Evolutionary conservation across 495 filamentous ascomycete genomes (phyloP), one percentile per base, ranked within the genome.

Genomic region (Hypomontagnella monticulosa): DNA sequence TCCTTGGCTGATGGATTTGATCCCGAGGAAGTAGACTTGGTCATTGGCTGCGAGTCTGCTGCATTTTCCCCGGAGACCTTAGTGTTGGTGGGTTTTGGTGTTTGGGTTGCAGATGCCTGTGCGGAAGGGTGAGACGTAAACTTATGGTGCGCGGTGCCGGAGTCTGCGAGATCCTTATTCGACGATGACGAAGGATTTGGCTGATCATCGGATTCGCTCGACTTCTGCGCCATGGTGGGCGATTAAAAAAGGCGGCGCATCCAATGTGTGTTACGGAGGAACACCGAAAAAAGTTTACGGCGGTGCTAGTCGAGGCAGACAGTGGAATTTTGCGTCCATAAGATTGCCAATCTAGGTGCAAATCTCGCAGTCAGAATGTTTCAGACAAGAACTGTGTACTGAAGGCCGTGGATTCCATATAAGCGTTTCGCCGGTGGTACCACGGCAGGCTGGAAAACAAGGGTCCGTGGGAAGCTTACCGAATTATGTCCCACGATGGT

Each of bases 11-110:
- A 75, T 19, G 73, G 56, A 55, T 72, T 75, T 19, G 76, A 77
- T 55, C 71, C 73, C 47, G 80, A 72, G 18, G 76, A 76, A 41
- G 73, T 70, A 20, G 79, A 76, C 64, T 79, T 83, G 37, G 77
- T 80, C 81, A 79, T 74, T 33, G 76, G 72, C 49, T 78, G 78
- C n/a, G 73, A 73, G 43, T 62, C 65, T 16, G 60, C 65, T 38
- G 72, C 66, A 69, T 70, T 70, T 56, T 69, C 61, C 27, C 64
- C 66, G 48, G 70, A 52, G 7, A 50, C 38, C 62, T 69, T 76
- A n/a, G 63, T 46, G 62, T 76, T 67, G 40, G 58, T 30, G 16
- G 57, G 12, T 55, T 74, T 71, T 37, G 47, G 33, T 57, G 57
- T 14, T 69, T 66, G 65, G 18, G 55, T 55, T 62, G 49, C 23